Evolutionary conservation across 225 moss, liverwort and hornwort species (phyloP), one percentile per base, ranked within the genome.

Genomic region (Pseudisothecium myosuroides): DNA sequence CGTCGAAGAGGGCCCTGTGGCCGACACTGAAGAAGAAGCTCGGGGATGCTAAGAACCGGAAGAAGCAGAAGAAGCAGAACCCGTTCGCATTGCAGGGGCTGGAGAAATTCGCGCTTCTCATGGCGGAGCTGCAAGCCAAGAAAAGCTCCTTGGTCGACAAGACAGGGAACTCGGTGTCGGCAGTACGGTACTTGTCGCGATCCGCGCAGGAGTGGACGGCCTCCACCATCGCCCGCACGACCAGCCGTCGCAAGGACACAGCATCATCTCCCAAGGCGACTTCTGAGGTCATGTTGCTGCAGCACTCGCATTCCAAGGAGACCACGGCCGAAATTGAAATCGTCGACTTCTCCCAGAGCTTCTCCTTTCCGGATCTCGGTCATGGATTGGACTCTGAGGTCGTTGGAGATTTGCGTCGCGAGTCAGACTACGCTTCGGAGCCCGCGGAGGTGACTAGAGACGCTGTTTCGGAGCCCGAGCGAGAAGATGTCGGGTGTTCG

Each of bases 181-280:
- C 93, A 4, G 94, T 88, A 31, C 83, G 93, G 36, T 89, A 89
- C 39, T 87, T 94, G 91, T 94, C 94, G 41, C 90, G 93, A 88
- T 93, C 94, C 55, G 94, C 94, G 65, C 93, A 93, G 82, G 94
- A 93, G 90, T 93, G 94, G 94, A 94, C 94, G 5, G 94, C 92
- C 52, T 72, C 83, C 6, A 92, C 93, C 68, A 81, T 94, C 45
- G 90, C 92, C 36, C 93, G 93, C 88, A 94, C 93, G 45, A 87
- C 92, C 41, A 90, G 92, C 76, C 86, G 90, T 61, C 86, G 88
- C 63, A 91, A 83, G 82, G 92, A 92, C 47, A 55, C 85, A 4
- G 39, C 85, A 10, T 78, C 69, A 9, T 88, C 85, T 26, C 73
- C 89, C 55, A 86, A 82, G 65, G 67, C 91, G 18, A 62, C 63